phyloP scores from a whole-genome alignment of 345 rosid species.

The Murraya koenigii region DNA sequence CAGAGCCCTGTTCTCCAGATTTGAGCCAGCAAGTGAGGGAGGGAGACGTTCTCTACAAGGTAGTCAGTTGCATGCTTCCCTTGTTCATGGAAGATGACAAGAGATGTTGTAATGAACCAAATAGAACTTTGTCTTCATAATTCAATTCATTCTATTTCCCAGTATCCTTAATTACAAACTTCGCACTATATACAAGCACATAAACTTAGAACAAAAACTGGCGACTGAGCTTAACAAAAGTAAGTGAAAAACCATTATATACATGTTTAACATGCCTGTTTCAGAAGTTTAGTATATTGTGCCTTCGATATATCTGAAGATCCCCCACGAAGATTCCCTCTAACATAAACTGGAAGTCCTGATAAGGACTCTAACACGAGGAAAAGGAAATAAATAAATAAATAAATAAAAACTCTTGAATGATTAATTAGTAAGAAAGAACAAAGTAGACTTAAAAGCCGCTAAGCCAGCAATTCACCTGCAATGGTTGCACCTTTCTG shows the following conservation, averaged over 20 bases:
- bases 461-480: conserved; percentile 13
- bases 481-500: conserved; percentile 31
- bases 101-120: not conserved
- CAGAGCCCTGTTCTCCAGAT: not conserved
- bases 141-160: not conserved
- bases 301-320: conserved; percentile 29
- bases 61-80: not conserved
- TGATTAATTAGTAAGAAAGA: not conserved
- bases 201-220: not conserved
- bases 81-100: not conserved
- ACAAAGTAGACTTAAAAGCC: not conserved
- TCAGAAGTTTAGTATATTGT: conserved; percentile 32
- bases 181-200: not conserved
- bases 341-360: conserved; percentile 30
- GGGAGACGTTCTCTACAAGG: not conserved
- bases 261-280: conserved; percentile 26
- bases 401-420: not conserved
- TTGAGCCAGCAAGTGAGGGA: not conserved
- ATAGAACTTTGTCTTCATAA: not conserved
- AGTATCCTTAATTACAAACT: not conserved
- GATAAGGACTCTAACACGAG: conserved; percentile 24
- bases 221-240: not conserved
- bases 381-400: not conserved
- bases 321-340: conserved; percentile 27
- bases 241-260: not conserved